Conservation (phyloP, 2,329 filamentous ascomycete genomes). For the Colletotrichum plurivorum region DNA sequence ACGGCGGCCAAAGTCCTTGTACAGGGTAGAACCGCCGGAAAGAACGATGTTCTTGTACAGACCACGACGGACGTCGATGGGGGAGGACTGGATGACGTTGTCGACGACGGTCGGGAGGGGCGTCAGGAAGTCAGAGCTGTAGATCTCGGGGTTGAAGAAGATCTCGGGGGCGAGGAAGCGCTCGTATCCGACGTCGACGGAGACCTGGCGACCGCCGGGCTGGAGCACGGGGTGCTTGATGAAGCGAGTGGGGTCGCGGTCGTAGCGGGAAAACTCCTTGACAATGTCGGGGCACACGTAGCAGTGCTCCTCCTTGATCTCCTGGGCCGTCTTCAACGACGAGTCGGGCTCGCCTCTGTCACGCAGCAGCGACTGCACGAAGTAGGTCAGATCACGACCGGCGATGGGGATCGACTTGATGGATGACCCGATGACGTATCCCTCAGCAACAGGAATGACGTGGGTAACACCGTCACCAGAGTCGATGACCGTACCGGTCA, state of each 20-base stretch:
- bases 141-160: constrained; percentile 99
- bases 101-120: constrained; percentile 95
- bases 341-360: constrained; percentile 98
- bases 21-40: constrained; percentile 95
- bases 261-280: constrained; percentile 96
- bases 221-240: constrained; percentile 89
- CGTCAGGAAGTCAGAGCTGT: constrained; percentile 98
- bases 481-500: constrained; percentile 98
- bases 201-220: constrained; percentile 86
- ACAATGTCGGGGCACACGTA: constrained; percentile 99
- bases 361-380: constrained; percentile 94
- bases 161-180: constrained; percentile 98
- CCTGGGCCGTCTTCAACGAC: constrained; percentile 95
- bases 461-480: constrained; percentile 99
- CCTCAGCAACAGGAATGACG: constrained; percentile 98
- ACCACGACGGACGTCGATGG: constrained; percentile 96
- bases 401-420: constrained; percentile 99
- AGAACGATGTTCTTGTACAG: constrained; percentile 99
- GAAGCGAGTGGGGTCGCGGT: constrained; percentile 92
- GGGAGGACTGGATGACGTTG: constrained; percentile 95
- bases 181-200: constrained; percentile 96
- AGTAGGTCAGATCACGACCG: constrained; percentile 98
- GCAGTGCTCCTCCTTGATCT: constrained; percentile 99
- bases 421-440: constrained; percentile 98
- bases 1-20: constrained; percentile 97